Conservation (phyloP, 208 protist species). For the Acanthamoeba culbertsoni region DNA sequence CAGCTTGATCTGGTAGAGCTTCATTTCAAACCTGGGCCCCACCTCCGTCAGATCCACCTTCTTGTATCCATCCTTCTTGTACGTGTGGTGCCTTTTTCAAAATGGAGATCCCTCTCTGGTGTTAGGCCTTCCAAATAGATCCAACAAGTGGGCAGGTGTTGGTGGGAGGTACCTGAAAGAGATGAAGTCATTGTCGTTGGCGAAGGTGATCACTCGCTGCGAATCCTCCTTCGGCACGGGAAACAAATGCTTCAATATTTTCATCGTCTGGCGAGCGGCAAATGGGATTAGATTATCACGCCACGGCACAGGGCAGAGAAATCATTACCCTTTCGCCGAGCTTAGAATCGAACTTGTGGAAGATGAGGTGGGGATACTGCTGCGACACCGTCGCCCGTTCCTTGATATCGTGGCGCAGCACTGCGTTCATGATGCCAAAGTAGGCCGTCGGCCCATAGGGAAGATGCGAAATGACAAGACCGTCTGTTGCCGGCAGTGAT, state of each 20-base stretch:
- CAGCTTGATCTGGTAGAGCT: constrained; percentile 95
- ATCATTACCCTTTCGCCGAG: constrained; percentile 92
- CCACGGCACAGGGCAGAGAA: constrained; percentile 57
- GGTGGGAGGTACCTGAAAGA: constrained; percentile 89
- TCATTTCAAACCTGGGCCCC: constrained; percentile 98
- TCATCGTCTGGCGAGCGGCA: constrained; percentile 62
- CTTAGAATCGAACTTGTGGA: constrained; percentile 96
- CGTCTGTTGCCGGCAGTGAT: constrained; percentile 81
- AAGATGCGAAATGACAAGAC: constrained; percentile 96
- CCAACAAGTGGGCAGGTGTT: constrained; percentile 31
- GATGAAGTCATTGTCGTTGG: constrained; percentile 98
- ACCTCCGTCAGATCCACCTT: constrained; percentile 96
- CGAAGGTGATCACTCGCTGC: constrained; percentile 96
- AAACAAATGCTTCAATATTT: constrained; percentile 97
- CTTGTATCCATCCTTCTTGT: constrained; percentile 83
- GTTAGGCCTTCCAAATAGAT: no score
- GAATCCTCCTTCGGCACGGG: constrained; percentile 95
- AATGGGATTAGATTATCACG: neutral
- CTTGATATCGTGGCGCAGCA: constrained; percentile 96
- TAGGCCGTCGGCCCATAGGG: constrained; percentile 98
- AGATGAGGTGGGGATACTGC: constrained; percentile 97
- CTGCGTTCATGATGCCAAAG: constrained; percentile 96
- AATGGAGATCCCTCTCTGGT: no score
- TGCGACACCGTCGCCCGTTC: constrained; percentile 88
- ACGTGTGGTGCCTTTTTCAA: constrained; percentile 95